These are phyloP conservation scores for Aeschynomene evenia DNA, from an alignment of 306 rosid species.

Conservation along the genomic window DNA sequence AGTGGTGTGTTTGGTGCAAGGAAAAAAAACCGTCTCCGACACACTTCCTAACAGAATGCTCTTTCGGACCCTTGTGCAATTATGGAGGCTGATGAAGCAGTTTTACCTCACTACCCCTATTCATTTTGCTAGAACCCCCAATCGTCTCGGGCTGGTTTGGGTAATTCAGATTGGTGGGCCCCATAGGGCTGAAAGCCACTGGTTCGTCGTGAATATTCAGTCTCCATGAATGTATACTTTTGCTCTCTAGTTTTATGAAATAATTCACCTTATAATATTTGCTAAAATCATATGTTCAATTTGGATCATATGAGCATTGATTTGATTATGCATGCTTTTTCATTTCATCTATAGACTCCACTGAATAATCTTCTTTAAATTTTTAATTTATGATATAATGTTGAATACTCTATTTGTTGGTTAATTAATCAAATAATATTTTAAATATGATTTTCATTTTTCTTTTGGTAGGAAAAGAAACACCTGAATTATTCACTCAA, in stretches of 20 bases:
- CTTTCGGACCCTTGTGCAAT: conserved; percentile 13
- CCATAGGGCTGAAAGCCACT: not conserved
- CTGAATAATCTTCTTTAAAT: not conserved
- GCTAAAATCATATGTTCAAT: not conserved
- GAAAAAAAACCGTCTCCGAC: conserved; percentile 40
- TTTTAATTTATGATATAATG: too few relatives aligned
- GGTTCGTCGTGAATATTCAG: not conserved
- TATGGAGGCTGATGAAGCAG: not conserved
- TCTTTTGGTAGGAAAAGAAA: too few relatives aligned
- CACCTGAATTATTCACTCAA: too few relatives aligned
- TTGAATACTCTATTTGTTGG: too few relatives aligned
- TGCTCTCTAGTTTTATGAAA: not conserved
- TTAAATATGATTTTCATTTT: not conserved
- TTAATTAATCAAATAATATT: not conserved
- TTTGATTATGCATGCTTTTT: not conserved
- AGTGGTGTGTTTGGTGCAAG: conserved; percentile 41
- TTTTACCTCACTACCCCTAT: conserved; percentile 23
- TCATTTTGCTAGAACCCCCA: not conserved
- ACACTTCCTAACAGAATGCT: conserved; percentile 43
- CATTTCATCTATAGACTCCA: not conserved
- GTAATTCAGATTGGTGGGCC: not conserved
- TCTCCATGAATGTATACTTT: not conserved
- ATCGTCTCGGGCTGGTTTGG: not conserved
- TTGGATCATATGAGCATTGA: not conserved
- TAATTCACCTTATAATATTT: not conserved